phyloP scores from a whole-genome alignment of 768 basidiomycete genomes.

The Thelephora aurantiotincta region DNA sequence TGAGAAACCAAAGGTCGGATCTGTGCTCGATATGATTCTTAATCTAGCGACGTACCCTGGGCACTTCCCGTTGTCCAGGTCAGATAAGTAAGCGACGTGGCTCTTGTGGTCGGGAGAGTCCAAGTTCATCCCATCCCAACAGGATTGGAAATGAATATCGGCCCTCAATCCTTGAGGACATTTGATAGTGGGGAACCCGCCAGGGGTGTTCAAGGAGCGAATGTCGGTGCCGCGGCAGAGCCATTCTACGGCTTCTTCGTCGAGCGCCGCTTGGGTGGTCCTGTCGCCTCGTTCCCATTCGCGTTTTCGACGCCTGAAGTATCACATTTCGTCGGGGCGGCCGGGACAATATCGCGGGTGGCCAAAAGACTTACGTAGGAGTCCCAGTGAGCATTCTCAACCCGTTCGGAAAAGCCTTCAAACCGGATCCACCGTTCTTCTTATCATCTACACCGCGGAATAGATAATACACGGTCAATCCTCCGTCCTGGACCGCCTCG shows the following conservation, averaged over 20 bases:
- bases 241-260: too few species aligned
- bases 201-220: too few species aligned
- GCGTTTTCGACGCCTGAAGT: too few species aligned
- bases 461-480: conserved; percentile 24
- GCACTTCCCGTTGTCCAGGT: conserved; percentile 18
- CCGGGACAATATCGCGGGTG: too few species aligned
- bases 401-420: conserved; percentile 29
- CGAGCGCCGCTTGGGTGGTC: too few species aligned
- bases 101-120: conserved; percentile 24
- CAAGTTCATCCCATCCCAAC: conserved; percentile 26
- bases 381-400: conserved; percentile 30
- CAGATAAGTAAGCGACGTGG: conserved; percentile 20
- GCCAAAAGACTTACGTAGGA: neutral
- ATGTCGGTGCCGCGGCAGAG: too few species aligned
- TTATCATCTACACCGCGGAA: conserved; percentile 25
- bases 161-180: conserved; percentile 17
- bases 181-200: neutral
- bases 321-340: too few species aligned
- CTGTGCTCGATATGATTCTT: too few species aligned
- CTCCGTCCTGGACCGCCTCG: neutral
- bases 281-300: too few species aligned
- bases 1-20: too few species aligned
- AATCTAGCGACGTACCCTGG: conserved; percentile 8
- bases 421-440: conserved; percentile 24
- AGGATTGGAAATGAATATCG: conserved; percentile 19